Base-by-base conservation (phyloP, 2,329 filamentous ascomycete genomes). In the Scedosporium boydii region DNA sequence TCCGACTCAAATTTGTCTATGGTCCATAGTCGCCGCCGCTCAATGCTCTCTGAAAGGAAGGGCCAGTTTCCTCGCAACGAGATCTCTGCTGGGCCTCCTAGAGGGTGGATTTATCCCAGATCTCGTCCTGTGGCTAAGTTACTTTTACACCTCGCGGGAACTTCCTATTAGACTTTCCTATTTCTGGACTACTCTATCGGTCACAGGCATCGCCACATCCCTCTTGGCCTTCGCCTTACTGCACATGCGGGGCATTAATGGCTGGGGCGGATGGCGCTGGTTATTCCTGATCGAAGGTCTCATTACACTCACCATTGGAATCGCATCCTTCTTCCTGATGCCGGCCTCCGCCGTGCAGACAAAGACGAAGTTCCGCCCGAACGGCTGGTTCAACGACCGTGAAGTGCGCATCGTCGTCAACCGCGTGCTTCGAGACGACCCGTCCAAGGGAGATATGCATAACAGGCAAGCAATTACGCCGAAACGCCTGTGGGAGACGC, bases 91-190 rank as follows among this genome's bases (percentile, higher is more conserved):
- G 0, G 81, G 79, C 4, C 70, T 84, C 2, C 74, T 83, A 60
- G 78, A 82, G 70, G 83, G 83, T 23, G 84, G 83, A 0, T 87
- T 87, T 65, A 87, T 87, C 59, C 83, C 84, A n/a, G 70, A 71
- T 56, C 65, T 63, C 10, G 65, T 60, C 69, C 65, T 72, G 1
- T 72, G 69, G 63, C 66, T 72, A n/a, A 69, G 67, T 21, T 72
- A 72, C 63, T 72, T 71, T 59, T 72, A 69, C 67, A 72, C 68
- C 29, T 69, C 68, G 6, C 65, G 65, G 16, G 70, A 72, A 64
- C 64, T 72, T 21, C 68, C 69, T 5, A 63, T 68, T 12, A 64
- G 70, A 12, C 65, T 71, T 7, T 66, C 66, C 14, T 70, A 67
- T 63, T 71, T 72, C 64, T 72, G 68, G 68, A 70, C 68, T 1